Conservation (phyloP, 2,329 filamentous ascomycete genomes). For the Monilinia aucupariae region DNA sequence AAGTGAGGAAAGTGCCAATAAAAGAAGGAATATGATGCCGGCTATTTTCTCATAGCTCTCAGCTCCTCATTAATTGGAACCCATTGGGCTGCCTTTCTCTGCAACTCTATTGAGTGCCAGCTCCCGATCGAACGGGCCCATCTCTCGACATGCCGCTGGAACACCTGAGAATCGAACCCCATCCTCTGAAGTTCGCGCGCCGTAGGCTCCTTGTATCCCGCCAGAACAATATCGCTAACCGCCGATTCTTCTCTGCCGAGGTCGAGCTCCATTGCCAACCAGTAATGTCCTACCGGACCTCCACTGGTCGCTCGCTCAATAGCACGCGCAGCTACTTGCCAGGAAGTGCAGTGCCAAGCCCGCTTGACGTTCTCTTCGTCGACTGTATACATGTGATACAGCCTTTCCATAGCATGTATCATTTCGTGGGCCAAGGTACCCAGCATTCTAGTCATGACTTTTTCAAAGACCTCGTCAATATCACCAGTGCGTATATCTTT, state of each 20-base stretch:
- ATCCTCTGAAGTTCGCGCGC: neutral
- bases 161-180: neutral
- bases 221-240: neutral
- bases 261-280: neutral
- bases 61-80: neutral
- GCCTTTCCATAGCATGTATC: neutral
- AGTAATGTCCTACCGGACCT: neutral
- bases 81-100: neutral
- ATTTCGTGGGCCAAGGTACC: constrained; percentile 1
- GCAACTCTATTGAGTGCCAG: neutral
- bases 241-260: neutral
- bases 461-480: accelerated
- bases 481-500: neutral
- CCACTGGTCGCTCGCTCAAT: neutral
- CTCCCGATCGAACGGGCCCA: neutral
- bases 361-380: neutral
- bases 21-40: neutral
- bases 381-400: neutral
- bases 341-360: neutral
- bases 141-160: neutral
- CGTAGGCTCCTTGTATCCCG: neutral
- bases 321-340: neutral
- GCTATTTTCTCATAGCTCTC: neutral
- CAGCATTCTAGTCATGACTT: neutral
- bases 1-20: neutral